Evolutionary conservation across 2,329 filamentous ascomycete species (phyloP), one percentile per base, ranked within the genome.

Genomic region (Orbilia blumenaviensis): DNA sequence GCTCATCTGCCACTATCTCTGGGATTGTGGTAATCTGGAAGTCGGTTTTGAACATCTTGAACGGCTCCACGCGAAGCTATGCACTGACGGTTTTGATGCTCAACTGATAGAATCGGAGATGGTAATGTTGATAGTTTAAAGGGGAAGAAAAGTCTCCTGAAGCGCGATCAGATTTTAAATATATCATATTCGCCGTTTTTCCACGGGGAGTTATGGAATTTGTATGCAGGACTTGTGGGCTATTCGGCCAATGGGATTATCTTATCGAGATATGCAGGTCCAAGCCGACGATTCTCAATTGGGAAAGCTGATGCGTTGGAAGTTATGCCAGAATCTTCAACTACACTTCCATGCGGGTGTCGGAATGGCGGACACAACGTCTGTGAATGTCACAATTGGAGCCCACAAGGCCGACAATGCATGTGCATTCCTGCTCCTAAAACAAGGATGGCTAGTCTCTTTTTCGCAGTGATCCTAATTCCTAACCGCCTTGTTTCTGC

Each of bases 91-190:
- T 25, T 18, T 46, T 34, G n/a, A 29, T 36, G 36, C 25, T 48
- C 25, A 34, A 2, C 21, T 38, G 23, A 48, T 32, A 54, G 18
- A 16, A 52, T 25, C 29, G 41, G 36, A 36, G 27, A 14, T 54
- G 34, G 54, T 9, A 41, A 25, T 38, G 46, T 32, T 54, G 34
- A 41, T 64, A 50, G 23, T 42, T n/a, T 16, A 56, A 63, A 62
- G 60, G 48, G 29, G 52, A 62, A 54, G 23, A 32, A 61, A 69
- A 36, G 1, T 38, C 16, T 23, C 32, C 56, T 54, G 46, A 54
- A 38, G 44, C 56, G 66, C 66, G 54, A 71, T 63, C 56, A 38
- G 56, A 71, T 56, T 63, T 71, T 68, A 68, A 71, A 71, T 71
- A 71, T 71, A 71, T 56, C 56, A 36, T 46, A 41, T 29, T 34